Evolutionary conservation across 495 filamentous ascomycete genomes (phyloP), one percentile per base, ranked within the genome.

Genomic region (Neurospora pannonica): DNA sequence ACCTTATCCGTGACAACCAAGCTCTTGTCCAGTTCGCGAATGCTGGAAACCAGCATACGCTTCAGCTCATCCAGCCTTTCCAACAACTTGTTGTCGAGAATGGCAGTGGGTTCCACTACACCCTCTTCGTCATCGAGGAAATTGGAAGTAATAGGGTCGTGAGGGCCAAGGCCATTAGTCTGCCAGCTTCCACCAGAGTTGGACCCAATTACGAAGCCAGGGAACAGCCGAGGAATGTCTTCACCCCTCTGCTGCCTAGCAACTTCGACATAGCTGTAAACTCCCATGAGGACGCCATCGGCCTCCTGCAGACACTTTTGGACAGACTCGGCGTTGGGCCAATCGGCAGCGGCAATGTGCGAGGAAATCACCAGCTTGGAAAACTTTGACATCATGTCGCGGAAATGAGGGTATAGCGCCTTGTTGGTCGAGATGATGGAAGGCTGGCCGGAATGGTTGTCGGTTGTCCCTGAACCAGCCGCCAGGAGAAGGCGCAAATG

Each of bases 361-460:
- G 96, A 98, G 28, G 95, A 98, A 40, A 99, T 89, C 31, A 99
- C 97, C 43, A 99, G 86, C 82, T 98, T 99, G 43, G 97, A 98
- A 83, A 98, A 98, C 77, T 96, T 93, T 6, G 96, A 98, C 96
- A 99, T 99, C 92, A 97, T 98, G 79, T 98, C 97, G 71, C 97
- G 89, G 83, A 98, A 99, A 84, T 98, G 94, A 38, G 97, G 96
- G 78, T 98, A 98, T 60, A 99, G 86, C 3, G 93, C 91, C 83
- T 97, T 97, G 83, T 99, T 99, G 9, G 94, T 95, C 9, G 94
- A 96, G 72, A 99, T 99, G 80, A 98, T 98, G n/a, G 96, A 98
- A 38, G 97, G 96, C 75, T 97, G 96, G 62, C 97, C 97, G 13
- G 96, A 99, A 81, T 99, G 96, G 77, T 98, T 98, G 80, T 99